Evolutionary conservation across 1,284 basidiomycete genomes (phyloP), one percentile per base, ranked within the genome.

Genomic region (Tylopilus orsonianus): DNA sequence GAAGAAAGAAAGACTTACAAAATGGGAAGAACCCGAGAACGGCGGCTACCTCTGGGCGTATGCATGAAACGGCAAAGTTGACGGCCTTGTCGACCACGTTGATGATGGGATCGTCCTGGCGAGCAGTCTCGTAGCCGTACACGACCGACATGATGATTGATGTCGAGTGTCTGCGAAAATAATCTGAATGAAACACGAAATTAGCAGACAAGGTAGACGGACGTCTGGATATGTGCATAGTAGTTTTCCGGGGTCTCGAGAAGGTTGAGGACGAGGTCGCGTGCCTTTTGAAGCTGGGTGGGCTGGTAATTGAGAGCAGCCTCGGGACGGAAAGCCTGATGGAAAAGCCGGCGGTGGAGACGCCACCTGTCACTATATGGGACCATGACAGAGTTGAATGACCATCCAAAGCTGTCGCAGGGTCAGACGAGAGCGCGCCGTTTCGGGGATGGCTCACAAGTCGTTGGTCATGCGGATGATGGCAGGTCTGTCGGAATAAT

Each of bases 131-230:
- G 29, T 64, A 65, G 16, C 64, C 62, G 13, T 65, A 66, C 13
- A 68, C 54, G 26, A 59, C 37, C 1, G 55, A 52, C 62, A 66
- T 66, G 49, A 68, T 65, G n/a, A 65, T 53, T 4, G 62, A 49
- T 8, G 58, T 24, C 10, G 60, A 63, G 43, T 66, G 54, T 9
- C 65, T 67, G 16, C 5, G 8, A 30, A 22, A 12, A n/a, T n/a
- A 10, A 20, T 27, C 4, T 4, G 35, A 39, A 32, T 13, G 12
- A 13, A 5, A 23, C 18, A 8, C 10, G 16, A 30, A 4, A 30
- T 13, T 20, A 27, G 2, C 5, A 33, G 8, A 1, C 5, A 10
- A 8, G 4, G 13, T 12, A 9, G n/a, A 52, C 56, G 13, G 18
- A 67, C 65, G 62, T 64, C 13, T 61, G 53, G 8, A 67, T 2